Evolutionary conservation across 2,329 filamentous ascomycete genomes (phyloP), one percentile per base, ranked within the genome.

Genomic region (Pseudogymnoascus sp.): DNA sequence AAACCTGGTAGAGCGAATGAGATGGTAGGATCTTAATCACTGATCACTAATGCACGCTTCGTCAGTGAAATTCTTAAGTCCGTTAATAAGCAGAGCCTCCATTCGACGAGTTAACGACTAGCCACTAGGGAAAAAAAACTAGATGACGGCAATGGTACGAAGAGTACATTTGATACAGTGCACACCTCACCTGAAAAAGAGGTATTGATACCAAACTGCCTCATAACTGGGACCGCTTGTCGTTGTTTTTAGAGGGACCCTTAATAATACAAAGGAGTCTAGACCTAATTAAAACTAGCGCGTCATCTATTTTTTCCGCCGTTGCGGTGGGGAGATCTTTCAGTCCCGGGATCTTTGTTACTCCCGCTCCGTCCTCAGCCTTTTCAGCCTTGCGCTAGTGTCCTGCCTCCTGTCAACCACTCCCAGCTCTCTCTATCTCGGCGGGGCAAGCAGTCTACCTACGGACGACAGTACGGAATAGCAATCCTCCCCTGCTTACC

Each of bases 331-430:
- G 44, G 40, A 14, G 31, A 33, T 33, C 37, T 42, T n/a, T 18
- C 16, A 18, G 31, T 33, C 31, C n/a, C 18, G 18, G 40, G 8
- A 53, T 53, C 14, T 31, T 16, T 16, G 14, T 53, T 53, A 2
- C n/a, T 53, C n/a, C 47, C 25, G 47, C 21, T 53, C 47, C 47
- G 47, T 50, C 25, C 47, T 53, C 47, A 53, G 47, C 47, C 47
- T 50, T 53, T 53, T 53, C 47, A 53, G 47, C 47, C 47, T 53
- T 53, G 47, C 47, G 47, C 47, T 53, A 53, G 47, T 53, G 5
- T 31, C 47, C 6, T 53, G 31, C 23, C 47, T 53, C 47, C 14
- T 25, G 23, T 53, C 47, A 11, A 53, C 47, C 25, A 53, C 47
- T 53, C 14, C 47, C 14, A 53, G 14, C 47, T 5, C 14, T 53